These are phyloP conservation scores for Ustilago trichophora DNA, from an alignment of 1,284 basidiomycete genomes.

Conservation along the genomic window DNA sequence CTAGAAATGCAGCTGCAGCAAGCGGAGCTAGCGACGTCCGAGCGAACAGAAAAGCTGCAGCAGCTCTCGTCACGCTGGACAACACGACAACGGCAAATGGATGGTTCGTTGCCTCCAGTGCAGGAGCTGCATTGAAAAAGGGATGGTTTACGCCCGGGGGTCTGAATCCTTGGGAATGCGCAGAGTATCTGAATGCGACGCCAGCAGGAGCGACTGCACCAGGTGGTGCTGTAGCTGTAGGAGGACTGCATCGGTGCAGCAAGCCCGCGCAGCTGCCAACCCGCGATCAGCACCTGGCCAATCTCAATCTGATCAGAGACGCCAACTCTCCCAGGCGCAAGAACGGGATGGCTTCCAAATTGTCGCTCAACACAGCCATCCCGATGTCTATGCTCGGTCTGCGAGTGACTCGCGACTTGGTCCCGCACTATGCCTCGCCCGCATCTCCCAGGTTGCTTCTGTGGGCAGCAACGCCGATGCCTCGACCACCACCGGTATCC, in stretches of 20 bases:
- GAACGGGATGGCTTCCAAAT: slow-evolving; percentile 25
- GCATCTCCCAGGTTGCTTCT: no score
- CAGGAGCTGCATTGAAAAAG: slow-evolving; percentile 17
- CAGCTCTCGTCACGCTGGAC: slow-evolving; percentile 23
- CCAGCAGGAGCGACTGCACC: background rate
- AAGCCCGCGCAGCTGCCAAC: no score
- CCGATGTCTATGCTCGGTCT: slow-evolving; percentile 23
- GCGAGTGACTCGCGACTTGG: slow-evolving; percentile 37
- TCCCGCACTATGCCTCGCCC: slow-evolving; percentile 33
- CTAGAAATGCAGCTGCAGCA: slow-evolving; percentile 19
- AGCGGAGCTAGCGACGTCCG: slow-evolving; percentile 14
- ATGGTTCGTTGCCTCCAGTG: slow-evolving; percentile 23
- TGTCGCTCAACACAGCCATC: slow-evolving; percentile 33
- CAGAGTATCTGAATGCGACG: slow-evolving; percentile 35
- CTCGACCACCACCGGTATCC: background rate
- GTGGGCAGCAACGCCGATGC: slow-evolving; percentile 15
- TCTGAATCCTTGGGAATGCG: slow-evolving; percentile 43
- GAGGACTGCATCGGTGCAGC: background rate
- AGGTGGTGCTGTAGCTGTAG: background rate
- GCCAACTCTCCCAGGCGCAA: slow-evolving; percentile 19
- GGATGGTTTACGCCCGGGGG: slow-evolving; percentile 36
- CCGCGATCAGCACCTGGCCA: no score
- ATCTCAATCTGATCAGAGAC: background rate
- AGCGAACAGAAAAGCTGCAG: slow-evolving; percentile 15
- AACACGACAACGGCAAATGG: background rate